Evolutionary conservation across 2,329 filamentous ascomycete genomes (phyloP).

Genomic region (Xylariaceae sp.): DNA sequence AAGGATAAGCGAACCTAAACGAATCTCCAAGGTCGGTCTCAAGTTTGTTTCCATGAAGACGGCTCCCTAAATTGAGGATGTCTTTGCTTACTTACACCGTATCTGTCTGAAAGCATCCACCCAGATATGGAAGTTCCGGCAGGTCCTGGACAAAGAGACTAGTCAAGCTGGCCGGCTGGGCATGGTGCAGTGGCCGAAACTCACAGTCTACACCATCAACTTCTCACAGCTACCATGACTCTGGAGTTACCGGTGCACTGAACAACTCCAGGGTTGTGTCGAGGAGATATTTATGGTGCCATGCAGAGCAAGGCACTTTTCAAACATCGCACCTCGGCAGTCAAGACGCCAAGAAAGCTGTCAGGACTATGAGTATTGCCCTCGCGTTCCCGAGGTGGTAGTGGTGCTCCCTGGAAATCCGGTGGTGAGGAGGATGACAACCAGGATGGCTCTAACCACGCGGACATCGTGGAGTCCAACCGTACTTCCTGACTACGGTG

Average conservation of each 20-base stretch:
- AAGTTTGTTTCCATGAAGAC: background rate
- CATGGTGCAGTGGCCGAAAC: constrained; percentile 5
- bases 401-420: background rate
- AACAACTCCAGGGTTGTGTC: background rate
- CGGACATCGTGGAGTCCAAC: background rate
- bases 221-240: constrained; percentile 8
- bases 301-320: background rate
- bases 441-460: background rate
- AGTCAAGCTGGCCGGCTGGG: background rate
- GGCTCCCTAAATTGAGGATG: background rate
- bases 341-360: background rate
- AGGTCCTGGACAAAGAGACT: background rate
- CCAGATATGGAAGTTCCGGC: background rate
- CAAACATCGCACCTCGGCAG: background rate
- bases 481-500: background rate
- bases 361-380: background rate
- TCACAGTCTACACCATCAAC: constrained; percentile 3
- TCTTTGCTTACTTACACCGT: background rate
- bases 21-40: too few relatives aligned
- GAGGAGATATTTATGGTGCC: background rate
- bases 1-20: too few relatives aligned
- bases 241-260: background rate
- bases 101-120: constrained; percentile 1
- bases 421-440: background rate
- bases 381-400: background rate